Percentiles rank a stretch among this genome's conserved stretches.
phyloP scores from a whole-genome alignment of 1,284 basidiomycete genomes.

The Xerocomus nothofagi region DNA sequence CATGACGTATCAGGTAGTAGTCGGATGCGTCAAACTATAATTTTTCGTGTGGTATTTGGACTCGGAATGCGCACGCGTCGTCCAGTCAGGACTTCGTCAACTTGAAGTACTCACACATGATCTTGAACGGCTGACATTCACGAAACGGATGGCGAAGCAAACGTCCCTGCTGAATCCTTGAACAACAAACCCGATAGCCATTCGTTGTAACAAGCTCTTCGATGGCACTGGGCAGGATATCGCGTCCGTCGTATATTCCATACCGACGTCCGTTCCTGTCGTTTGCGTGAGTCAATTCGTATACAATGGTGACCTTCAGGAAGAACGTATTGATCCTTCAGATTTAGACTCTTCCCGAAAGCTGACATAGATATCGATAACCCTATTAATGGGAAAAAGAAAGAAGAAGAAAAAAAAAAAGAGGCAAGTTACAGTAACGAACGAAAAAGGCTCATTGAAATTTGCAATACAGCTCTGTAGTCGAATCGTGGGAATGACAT shows the following conservation, averaged over 20 bases:
- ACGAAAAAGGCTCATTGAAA: too few relatives aligned
- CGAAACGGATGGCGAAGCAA: constrained; percentile 55
- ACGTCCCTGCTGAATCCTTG: constrained; percentile 51
- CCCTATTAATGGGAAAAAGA: not conserved
- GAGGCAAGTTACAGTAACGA: too few relatives aligned
- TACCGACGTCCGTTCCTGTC: constrained; percentile 50
- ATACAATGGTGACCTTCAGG: not conserved
- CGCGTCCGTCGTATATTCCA: constrained; percentile 51
- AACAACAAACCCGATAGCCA: constrained; percentile 47
- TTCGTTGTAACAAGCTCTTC: constrained; percentile 29
- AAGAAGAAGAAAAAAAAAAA: too few relatives aligned
- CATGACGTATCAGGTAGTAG: too few relatives aligned
- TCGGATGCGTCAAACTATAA: too few relatives aligned
- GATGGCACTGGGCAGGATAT: constrained; percentile 25
- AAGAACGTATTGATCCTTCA: constrained; percentile 44
- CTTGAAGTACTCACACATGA: too few relatives aligned
- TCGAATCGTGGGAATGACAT: too few relatives aligned
- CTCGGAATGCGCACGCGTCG: too few relatives aligned
- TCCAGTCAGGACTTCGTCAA: too few relatives aligned
- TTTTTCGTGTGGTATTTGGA: too few relatives aligned
- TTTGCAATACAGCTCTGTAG: too few relatives aligned
- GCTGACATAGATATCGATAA: constrained; percentile 53
- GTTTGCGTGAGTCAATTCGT: not conserved
- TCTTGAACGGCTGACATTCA: constrained; percentile 58
- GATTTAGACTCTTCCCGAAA: constrained; percentile 43